Conservation (phyloP, 2,329 filamentous ascomycete genomes). For the Aspergillus neotritici region DNA sequence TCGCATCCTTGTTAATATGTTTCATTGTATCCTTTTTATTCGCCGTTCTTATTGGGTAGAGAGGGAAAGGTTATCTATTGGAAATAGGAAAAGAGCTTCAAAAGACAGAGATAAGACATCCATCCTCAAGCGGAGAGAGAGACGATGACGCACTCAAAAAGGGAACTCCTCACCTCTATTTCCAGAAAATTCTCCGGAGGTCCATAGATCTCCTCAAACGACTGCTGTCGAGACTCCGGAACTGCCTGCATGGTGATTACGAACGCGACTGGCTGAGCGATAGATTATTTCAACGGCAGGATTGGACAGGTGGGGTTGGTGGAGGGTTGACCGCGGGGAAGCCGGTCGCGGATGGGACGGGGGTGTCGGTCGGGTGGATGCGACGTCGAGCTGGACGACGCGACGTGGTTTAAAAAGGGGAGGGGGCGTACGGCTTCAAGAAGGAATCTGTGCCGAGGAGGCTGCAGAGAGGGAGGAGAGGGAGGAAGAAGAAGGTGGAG, state of each 20-base stretch:
- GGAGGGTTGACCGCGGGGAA: slow-evolving; percentile 3
- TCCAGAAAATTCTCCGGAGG: slow-evolving; percentile 98
- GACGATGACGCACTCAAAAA: too few relatives aligned
- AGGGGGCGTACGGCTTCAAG: too few relatives aligned
- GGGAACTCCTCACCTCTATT: slow-evolving; percentile 64
- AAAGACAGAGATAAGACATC: slow-evolving; percentile 2
- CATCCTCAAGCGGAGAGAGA: too few relatives aligned
- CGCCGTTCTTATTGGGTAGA: background rate
- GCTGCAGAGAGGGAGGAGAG: too few relatives aligned
- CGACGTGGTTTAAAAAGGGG: too few relatives aligned
- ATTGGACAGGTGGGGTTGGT: background rate
- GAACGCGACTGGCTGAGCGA: background rate
- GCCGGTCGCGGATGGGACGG: background rate
- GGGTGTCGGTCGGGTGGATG: too few relatives aligned
- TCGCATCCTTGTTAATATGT: slow-evolving; percentile 12
- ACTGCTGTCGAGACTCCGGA: slow-evolving; percentile 73
- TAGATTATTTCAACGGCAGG: background rate
- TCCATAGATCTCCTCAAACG: slow-evolving; percentile 98
- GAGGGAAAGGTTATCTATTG: too few relatives aligned
- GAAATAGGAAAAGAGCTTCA: background rate
- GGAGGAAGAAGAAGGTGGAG: too few relatives aligned
- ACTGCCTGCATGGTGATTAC: slow-evolving; percentile 54
- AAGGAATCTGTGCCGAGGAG: too few relatives aligned
- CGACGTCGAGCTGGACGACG: too few relatives aligned
- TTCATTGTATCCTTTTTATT: too few relatives aligned